Conservation (phyloP, 371 early-diverging fungal genomes). For the Haplosporangium sp. region DNA sequence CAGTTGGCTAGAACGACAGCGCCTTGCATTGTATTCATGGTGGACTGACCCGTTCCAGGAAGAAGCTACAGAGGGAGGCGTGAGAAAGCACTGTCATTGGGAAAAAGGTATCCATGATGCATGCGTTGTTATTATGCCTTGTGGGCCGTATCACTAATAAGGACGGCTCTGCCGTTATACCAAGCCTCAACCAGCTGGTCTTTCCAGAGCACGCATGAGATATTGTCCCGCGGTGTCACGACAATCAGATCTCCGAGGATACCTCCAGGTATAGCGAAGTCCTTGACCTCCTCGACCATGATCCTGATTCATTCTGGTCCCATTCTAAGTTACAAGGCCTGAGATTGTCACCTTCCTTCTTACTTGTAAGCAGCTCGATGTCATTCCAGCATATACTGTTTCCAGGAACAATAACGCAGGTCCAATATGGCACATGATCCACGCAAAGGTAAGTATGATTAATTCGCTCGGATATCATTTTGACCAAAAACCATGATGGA, state of each 20-base stretch:
- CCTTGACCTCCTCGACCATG: conserved; percentile 18
- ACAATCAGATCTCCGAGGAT: conserved; percentile 24
- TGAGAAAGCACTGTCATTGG: background rate
- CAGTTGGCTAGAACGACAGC: too few species aligned
- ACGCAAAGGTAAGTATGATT: too few species aligned
- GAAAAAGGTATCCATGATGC: background rate
- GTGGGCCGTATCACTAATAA: conserved; percentile 31
- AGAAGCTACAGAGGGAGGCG: too few species aligned
- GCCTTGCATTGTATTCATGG: too few species aligned
- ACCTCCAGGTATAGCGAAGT: conserved; percentile 10
- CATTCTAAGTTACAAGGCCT: conserved; percentile 14
- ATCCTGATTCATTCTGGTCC: conserved; percentile 13
- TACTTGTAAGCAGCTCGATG: conserved; percentile 2
- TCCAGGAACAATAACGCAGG: conserved; percentile 9
- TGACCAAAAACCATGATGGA: too few species aligned
- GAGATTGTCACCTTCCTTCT: conserved; percentile 14
- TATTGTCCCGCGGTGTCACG: conserved; percentile 13
- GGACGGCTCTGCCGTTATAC: conserved; percentile 15
- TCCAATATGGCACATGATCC: conserved; percentile 27
- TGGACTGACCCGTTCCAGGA: too few species aligned
- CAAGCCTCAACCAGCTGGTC: conserved; percentile 28
- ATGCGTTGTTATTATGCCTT: too few species aligned
- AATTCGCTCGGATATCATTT: background rate
- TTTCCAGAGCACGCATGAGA: conserved; percentile 24
- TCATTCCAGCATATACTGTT: conserved; percentile 25